Evolutionary conservation across 192 early-diverging fungal genomes (phyloP).

Genomic region (Coemansia guatemalensis): DNA sequence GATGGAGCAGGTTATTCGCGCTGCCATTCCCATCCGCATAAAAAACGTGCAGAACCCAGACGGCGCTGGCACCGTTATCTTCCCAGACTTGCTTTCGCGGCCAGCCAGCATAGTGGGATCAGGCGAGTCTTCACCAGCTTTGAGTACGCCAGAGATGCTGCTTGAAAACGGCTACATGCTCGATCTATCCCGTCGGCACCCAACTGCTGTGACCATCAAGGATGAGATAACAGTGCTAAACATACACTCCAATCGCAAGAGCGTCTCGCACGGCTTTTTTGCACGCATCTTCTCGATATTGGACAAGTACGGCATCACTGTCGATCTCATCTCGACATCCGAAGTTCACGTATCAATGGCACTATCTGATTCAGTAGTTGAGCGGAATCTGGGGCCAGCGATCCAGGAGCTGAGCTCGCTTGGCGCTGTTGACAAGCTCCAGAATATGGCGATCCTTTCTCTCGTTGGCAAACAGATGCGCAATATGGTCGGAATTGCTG

Average conservation of each 20-base stretch:
- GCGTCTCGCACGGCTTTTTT: conserved; percentile 95
- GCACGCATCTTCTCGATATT: conserved; percentile 91
- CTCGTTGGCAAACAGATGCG: conserved; percentile 96
- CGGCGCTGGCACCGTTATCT: conserved; percentile 92
- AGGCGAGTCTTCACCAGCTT: conserved; percentile 55
- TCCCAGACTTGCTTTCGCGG: conserved; percentile 70
- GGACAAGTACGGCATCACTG: conserved; percentile 87
- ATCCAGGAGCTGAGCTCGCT: conserved; percentile 75
- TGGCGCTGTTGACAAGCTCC: conserved; percentile 81
- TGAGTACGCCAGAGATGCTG: conserved; percentile 59
- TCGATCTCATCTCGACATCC: conserved; percentile 91
- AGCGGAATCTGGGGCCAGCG: conserved; percentile 75
- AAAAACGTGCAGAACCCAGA: conserved; percentile 96
- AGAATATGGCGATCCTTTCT: conserved; percentile 93
- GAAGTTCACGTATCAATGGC: conserved; percentile 95
- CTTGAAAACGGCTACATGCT: conserved; percentile 73
- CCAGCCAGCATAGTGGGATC: conserved; percentile 54
- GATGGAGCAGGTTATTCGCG: conserved; percentile 99
- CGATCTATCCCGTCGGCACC: conserved; percentile 74
- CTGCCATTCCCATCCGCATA: conserved; percentile 96
- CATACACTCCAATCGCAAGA: conserved; percentile 96
- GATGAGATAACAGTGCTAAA: conserved; percentile 95
- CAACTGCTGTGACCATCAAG: conserved; percentile 99
- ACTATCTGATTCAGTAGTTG: conserved; percentile 58
- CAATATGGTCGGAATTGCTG: conserved; percentile 94